These are phyloP conservation scores for Umbelopsis sp. DNA, from an alignment of 192 early-diverging fungal species.

Conservation along the genomic window DNA sequence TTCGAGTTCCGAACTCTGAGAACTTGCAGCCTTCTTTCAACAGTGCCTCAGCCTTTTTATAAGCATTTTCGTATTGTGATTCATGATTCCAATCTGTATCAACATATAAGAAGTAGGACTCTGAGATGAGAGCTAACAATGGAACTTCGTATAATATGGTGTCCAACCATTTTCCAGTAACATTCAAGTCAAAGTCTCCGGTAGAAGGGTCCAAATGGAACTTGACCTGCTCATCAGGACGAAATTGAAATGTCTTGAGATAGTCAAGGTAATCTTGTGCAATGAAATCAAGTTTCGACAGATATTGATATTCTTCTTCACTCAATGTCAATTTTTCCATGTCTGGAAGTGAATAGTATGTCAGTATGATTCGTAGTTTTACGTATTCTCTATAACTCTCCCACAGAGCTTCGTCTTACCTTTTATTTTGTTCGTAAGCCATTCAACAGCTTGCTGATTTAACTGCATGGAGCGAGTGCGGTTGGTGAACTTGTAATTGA, in stretches of 20 bases:
- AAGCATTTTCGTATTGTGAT: constrained; percentile 58
- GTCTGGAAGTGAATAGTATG: constrained; percentile 16
- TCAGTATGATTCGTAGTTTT: background rate
- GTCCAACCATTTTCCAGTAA: constrained; percentile 68
- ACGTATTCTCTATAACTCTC: background rate
- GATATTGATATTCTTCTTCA: constrained; percentile 43
- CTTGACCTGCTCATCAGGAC: constrained; percentile 51
- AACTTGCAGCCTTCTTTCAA: constrained; percentile 63
- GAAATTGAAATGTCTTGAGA: constrained; percentile 60
- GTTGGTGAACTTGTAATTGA: constrained; percentile 71
- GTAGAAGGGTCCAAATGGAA: constrained; percentile 28
- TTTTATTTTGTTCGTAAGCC: constrained; percentile 47
- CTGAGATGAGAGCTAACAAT: constrained; percentile 68
- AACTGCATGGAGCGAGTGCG: constrained; percentile 50
- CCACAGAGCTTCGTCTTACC: constrained; percentile 4
- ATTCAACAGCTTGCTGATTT: constrained; percentile 45
- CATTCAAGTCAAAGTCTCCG: constrained; percentile 44
- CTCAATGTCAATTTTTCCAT: constrained; percentile 50
- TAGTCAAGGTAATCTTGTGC: constrained; percentile 60
- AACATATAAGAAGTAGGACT: constrained; percentile 67
- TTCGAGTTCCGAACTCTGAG: constrained; percentile 79
- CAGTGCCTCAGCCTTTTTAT: constrained; percentile 53
- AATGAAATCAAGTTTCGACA: constrained; percentile 57
- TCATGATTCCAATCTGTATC: constrained; percentile 71
- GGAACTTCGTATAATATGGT: constrained; percentile 80